Percentiles rank a stretch among this genome's conserved stretches.
These are phyloP conservation scores for Blastobotrys illinoisensis DNA, from an alignment of 1,139 yeast genomes.

Conservation along the genomic window DNA sequence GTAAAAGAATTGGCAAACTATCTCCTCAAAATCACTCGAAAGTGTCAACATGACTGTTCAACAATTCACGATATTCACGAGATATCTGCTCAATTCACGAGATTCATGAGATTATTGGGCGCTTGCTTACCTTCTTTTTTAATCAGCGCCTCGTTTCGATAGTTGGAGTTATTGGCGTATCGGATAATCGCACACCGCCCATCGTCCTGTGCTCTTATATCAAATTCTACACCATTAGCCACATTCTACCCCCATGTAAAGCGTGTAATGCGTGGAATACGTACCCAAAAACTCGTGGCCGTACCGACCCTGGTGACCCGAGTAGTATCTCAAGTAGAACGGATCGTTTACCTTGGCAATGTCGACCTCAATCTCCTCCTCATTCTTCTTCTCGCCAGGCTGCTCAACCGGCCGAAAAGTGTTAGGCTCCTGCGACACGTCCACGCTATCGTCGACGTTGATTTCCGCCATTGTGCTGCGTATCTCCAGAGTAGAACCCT, in stretches of 20 bases:
- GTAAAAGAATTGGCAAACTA: too few species aligned
- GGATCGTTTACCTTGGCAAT: constrained; percentile 22
- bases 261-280: constrained; percentile 4
- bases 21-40: not conserved
- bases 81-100: too few species aligned
- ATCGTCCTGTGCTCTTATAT: constrained; percentile 32
- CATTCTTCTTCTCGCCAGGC: constrained; percentile 1
- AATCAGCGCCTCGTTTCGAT: constrained; percentile 41
- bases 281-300: constrained; percentile 43
- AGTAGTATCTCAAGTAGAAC: constrained; percentile 38
- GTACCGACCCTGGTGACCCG: constrained; percentile 41
- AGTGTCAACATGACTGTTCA: too few species aligned
- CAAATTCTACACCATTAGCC: constrained; percentile 33
- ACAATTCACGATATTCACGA: too few species aligned
- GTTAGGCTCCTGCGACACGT: not conserved
- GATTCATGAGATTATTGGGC: too few species aligned
- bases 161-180: constrained; percentile 44
- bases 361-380: constrained; percentile 8
- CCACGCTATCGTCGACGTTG: constrained; percentile 1
- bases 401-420: not conserved
- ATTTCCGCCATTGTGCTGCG: not conserved
- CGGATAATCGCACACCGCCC: constrained; percentile 36
- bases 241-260: not conserved
- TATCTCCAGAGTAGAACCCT: too few species aligned
- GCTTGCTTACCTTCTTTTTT: constrained; percentile 35